Conservation (phyloP, 2,329 filamentous ascomycete species). For the Pestalotiopsis sp. region DNA sequence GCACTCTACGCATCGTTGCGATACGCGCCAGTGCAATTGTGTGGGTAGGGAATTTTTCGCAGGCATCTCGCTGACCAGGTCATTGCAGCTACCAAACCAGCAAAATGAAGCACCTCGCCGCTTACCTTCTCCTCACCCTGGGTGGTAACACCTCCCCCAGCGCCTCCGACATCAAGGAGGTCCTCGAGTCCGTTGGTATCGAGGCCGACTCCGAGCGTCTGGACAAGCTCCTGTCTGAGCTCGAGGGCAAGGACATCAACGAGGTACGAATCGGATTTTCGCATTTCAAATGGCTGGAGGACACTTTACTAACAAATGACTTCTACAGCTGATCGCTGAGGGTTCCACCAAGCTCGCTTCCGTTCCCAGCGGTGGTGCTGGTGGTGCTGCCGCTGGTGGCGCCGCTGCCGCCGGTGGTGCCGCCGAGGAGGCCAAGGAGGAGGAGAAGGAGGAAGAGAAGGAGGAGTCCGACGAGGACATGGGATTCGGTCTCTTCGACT, state of each 20-base stretch:
- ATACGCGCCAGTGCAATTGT: background rate
- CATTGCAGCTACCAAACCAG: conserved; percentile 37
- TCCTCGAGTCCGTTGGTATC: conserved; percentile 92
- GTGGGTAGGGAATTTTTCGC: background rate
- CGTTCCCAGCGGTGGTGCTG: conserved; percentile 89
- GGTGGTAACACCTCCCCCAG: conserved; percentile 91
- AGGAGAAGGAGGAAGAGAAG: conserved; percentile 73
- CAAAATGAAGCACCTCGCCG: conserved; percentile 99
- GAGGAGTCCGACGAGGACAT: conserved; percentile 77
- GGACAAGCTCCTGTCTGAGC: conserved; percentile 84
- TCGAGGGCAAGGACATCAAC: conserved; percentile 89
- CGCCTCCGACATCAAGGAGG: conserved; percentile 81
- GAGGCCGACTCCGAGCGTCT: conserved; percentile 91
- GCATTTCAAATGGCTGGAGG: background rate
- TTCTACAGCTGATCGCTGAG: conserved; percentile 79
- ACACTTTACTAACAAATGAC: conserved; percentile 21
- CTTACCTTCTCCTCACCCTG: conserved; percentile 95
- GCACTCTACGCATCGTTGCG: background rate
- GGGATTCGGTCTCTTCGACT: conserved; percentile 78
- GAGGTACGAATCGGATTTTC: conserved; percentile 64
- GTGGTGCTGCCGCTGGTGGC: conserved; percentile 71
- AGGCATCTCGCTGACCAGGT: conserved; percentile 20
- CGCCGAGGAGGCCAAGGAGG: conserved; percentile 64
- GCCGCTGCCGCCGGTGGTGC: conserved; percentile 66
- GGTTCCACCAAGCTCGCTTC: conserved; percentile 94